Percentiles rank a stretch among this genome's conserved stretches.
Evolutionary conservation across 2,329 filamentous ascomycete species (phyloP).

Genomic region (Hypoxylon sp.): DNA sequence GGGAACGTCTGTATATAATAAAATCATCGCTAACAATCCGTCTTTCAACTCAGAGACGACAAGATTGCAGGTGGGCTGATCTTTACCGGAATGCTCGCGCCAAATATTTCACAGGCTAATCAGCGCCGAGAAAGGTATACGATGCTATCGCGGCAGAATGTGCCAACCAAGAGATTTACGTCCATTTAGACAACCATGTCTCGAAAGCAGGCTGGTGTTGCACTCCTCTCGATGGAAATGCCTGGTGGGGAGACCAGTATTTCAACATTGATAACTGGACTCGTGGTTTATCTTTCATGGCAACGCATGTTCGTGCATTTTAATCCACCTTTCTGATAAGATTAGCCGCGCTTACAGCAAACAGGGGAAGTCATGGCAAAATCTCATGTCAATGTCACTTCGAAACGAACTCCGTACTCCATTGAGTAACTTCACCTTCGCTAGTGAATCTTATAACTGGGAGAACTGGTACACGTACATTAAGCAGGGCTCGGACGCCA

Average conservation of each 20-base stretch:
- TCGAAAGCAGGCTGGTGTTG: constrained; percentile 73
- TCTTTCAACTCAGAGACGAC: constrained; percentile 68
- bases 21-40: constrained; percentile 71
- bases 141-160: constrained; percentile 74
- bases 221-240: constrained; percentile 67
- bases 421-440: constrained; percentile 51
- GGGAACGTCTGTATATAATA: constrained; percentile 63
- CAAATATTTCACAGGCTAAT: constrained; percentile 8
- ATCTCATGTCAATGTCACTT: constrained; percentile 65
- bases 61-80: constrained; percentile 61
- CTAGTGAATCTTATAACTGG: constrained; percentile 66
- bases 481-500: constrained; percentile 64
- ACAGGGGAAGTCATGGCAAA: constrained; percentile 63
- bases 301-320: constrained; percentile 59
- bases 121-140: constrained; percentile 61
- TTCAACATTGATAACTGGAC: constrained; percentile 73
- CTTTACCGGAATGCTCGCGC: not conserved
- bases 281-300: constrained; percentile 73
- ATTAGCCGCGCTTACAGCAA: constrained; percentile 19
- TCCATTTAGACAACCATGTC: constrained; percentile 74
- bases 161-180: constrained; percentile 68
- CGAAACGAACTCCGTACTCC: constrained; percentile 68
- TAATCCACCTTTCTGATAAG: not conserved
- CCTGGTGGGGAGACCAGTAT: constrained; percentile 73
- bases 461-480: constrained; percentile 67